Evolutionary conservation across 2,329 filamentous ascomycete species (phyloP), one percentile per base, ranked within the genome.

Genomic region (Aspergillus sp.): DNA sequence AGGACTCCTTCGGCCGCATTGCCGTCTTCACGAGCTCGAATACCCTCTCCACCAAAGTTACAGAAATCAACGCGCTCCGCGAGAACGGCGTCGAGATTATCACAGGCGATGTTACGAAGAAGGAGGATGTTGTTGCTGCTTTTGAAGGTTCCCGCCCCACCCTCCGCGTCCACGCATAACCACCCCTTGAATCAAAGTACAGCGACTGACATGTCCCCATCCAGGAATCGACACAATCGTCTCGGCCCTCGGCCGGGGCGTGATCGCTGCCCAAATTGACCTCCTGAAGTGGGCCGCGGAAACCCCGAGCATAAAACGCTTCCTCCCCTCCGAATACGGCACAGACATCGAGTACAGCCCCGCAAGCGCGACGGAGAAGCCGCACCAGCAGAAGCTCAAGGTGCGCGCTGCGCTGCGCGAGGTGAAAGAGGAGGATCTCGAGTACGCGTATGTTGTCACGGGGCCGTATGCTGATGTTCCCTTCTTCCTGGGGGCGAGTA

Each of bases 331-430:
- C 7, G 88, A 91, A 72, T 91, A 87, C 69, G 86, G 86, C 59
- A 90, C 85, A 1, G 88, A 88, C 69, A 84, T 87, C 51, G 87
- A 88, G 71, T 88, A 89, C 69, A 79, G 81, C 23, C 79, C 85
- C 0, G 71, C 81, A 23, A 90, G 87, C 15, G 80, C 81, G 2
- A 67, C 76, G 8, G 89, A 92, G 75, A 85, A 83, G 69, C 87
- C 89, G 2, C 89, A 92, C 70, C 89, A 91, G 76, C 76, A 82
- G 59, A 92, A 92, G 74, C 81, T 91, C 57, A 85, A 87, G 69
- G 87, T 91, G n/a, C 82, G 89, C 61, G 84, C 83, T 59, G 84
- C 83, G 31, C 80, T 90, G 34, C 80, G 82, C 46, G 68, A 74
- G 4, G 82, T 84, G 41, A 80, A 81, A 4, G 25, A 28, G 3